Evolutionary conservation across 2,329 filamentous ascomycete species (phyloP), one percentile per base, ranked within the genome.

Genomic region (Cercospora janseana): DNA sequence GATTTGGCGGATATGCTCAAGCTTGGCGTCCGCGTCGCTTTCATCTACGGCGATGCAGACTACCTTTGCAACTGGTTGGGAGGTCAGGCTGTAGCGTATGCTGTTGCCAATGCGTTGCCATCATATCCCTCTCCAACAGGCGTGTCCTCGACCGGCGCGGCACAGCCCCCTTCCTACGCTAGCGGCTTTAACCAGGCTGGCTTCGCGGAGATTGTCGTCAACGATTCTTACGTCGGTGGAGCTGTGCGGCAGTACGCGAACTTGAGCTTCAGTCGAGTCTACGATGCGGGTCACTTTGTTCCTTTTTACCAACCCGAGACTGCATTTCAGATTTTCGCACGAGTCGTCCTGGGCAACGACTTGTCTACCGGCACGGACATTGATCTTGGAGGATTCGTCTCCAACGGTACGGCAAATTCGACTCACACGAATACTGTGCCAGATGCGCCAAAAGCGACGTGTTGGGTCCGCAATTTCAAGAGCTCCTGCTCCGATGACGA

Each of bases 211-310:
- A 82, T 93, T 55, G 72, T 82, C 9, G 81, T 87, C 31, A 87
- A 88, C 63, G 76, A 75, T 20, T 75, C 78, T 5, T 85, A 86
- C 68, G 80, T 83, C 63, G 87, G 81, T 44, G 88, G 88, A 15
- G 79, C 81, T 49, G 87, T 88, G 0, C 79, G 87, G 3, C 87
- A 93, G 66, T 87, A 81, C 60, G 87, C 85, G 8, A 91, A 91
- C 49, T 65, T 80, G 5, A 73, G 69, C 26, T 79, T 79, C 61
- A 70, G 70, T 4, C 70, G 75, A 10, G 70, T 79, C 47, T 80
- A 77, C 60, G 70, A 79, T 57, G 70, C 77, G 1, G 77, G 77
- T 3, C 78, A 80, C 56, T 70, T 77, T 46, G 70, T 78, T 1
- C 75, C 77, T 0, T 75, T 72, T 18, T 76, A 73, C 58, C 75